Evolutionary conservation across 306 rosid genomes (phyloP).

Genomic region (Cucumis cinereus): DNA sequence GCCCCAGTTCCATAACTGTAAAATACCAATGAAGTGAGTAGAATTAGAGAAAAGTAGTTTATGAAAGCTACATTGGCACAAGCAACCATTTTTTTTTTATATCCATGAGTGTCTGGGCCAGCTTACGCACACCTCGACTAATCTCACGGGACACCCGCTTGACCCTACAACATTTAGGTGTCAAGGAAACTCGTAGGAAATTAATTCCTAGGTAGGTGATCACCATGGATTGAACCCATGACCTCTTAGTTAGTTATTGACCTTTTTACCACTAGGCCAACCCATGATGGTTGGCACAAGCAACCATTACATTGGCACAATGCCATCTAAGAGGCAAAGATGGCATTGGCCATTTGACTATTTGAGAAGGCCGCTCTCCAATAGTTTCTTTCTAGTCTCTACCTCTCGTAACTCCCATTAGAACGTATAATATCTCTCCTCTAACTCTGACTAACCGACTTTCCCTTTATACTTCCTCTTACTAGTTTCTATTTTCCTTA

Average conservation of each 20-base stretch:
- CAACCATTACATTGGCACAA: not conserved
- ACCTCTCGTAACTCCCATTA: not conserved
- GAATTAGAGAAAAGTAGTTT: not conserved
- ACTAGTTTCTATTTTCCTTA: not conserved
- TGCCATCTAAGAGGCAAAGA: not conserved
- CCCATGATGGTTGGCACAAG: not conserved
- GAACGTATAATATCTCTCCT: not conserved
- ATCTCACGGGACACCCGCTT: too few species aligned
- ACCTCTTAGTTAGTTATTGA: too few species aligned
- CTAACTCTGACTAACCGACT: not conserved
- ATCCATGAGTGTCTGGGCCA: too few species aligned
- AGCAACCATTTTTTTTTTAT: too few species aligned
- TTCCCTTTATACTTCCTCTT: not conserved
- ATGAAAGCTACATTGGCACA: not conserved
- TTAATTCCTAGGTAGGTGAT: too few species aligned
- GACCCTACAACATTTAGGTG: too few species aligned
- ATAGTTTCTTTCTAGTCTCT: not conserved
- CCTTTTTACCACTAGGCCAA: too few species aligned
- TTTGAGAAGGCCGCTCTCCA: not conserved
- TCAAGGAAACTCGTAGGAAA: too few species aligned
- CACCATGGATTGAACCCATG: too few species aligned
- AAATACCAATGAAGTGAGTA: not conserved
- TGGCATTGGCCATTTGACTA: not conserved
- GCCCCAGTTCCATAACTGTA: conserved; percentile 97
- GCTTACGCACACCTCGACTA: too few species aligned